Base-by-base conservation (phyloP, 352 stramenopile species). In the Phytophthora capsici region DNA sequence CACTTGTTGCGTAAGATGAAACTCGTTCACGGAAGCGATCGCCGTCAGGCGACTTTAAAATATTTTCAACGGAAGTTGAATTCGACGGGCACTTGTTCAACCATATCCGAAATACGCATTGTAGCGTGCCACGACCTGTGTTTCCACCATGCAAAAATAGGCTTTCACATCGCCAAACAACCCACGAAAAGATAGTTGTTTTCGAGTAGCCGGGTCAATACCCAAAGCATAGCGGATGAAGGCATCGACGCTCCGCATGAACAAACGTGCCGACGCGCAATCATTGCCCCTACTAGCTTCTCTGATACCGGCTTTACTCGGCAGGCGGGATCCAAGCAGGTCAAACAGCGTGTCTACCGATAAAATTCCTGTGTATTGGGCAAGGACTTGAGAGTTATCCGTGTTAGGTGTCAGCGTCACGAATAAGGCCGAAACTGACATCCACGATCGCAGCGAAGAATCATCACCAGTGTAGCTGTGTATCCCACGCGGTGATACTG, bases 101-200 rank as follows among this genome's bases (percentile, higher is more conserved):
- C 49, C 49, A 57, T 12, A 57, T 57, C 3, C 47, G 22, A 53
- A 53, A 41, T 28, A 41, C n/a, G n/a, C 37, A 23, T 5, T 53
- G 46, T 28, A 53, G 17, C 3, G 26, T 41, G n/a, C 46, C 46
- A 9, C 46, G 20, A 6, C 46, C 26, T 41, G 46, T 6, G 46
- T 53, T 26, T 53, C 26, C 14, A 53, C 25, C 26, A 53, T 53
- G 6, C 46, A n/a, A 8, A 47, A 47, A 28, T 30, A 47, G 8
- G 40, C 7, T 12, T 53, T 40, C 6, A 53, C 46, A 25, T 41
- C 46, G 14, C 25, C 46, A 26, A 53, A 53, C 25, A 53, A 53
- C 7, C 46, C 26, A 16, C 46, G 26, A 9, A 28, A 41, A 14
- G 25, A 17, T 30, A 53, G 10, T 25, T 14, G 25, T 41, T 53